Evolutionary conservation across 2,329 filamentous ascomycete species (phyloP).

Genomic region (Cordyceps cateniannulata): DNA sequence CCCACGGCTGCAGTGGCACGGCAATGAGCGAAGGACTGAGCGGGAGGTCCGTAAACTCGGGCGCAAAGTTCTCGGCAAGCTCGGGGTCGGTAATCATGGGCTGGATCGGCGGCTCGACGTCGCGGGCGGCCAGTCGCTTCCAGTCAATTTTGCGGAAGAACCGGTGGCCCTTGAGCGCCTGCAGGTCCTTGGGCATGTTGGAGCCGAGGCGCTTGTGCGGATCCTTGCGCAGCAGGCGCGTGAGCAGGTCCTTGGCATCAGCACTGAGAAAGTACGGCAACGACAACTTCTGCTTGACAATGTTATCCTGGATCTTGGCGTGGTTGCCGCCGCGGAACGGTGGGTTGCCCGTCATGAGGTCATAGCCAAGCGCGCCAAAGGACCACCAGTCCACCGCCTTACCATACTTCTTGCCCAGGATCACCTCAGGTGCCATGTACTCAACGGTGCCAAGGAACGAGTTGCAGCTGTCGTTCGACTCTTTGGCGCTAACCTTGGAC

Average conservation of each 20-base stretch:
- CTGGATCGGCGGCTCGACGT: conserved; percentile 81
- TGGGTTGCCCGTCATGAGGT: conserved; percentile 85
- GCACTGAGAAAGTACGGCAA: conserved; percentile 86
- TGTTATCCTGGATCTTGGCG: conserved; percentile 92
- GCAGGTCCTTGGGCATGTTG: conserved; percentile 82
- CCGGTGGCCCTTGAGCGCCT: conserved; percentile 80
- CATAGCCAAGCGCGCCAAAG: conserved; percentile 84
- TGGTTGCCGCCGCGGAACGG: conserved; percentile 89
- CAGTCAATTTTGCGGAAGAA: conserved; percentile 98
- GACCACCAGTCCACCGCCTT: conserved; percentile 99
- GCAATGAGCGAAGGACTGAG: conserved; percentile 60
- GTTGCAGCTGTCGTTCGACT: conserved; percentile 61
- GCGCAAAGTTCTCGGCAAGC: conserved; percentile 90
- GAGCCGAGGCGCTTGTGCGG: conserved; percentile 82
- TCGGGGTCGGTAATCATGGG: conserved; percentile 94
- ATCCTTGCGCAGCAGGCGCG: conserved; percentile 83
- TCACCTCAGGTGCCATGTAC: conserved; percentile 97
- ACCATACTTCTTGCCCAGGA: conserved; percentile 82
- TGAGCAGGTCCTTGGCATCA: conserved; percentile 91
- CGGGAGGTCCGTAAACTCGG: conserved; percentile 83
- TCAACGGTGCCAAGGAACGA: conserved; percentile 92
- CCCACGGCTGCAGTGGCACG: conserved; percentile 35
- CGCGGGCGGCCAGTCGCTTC: conserved; percentile 74
- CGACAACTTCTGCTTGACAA: conserved; percentile 82
- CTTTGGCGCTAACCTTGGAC: conserved; percentile 77